Base-by-base conservation (phyloP, 2,329 filamentous ascomycete genomes). In the Aspergillus fijiensis region DNA sequence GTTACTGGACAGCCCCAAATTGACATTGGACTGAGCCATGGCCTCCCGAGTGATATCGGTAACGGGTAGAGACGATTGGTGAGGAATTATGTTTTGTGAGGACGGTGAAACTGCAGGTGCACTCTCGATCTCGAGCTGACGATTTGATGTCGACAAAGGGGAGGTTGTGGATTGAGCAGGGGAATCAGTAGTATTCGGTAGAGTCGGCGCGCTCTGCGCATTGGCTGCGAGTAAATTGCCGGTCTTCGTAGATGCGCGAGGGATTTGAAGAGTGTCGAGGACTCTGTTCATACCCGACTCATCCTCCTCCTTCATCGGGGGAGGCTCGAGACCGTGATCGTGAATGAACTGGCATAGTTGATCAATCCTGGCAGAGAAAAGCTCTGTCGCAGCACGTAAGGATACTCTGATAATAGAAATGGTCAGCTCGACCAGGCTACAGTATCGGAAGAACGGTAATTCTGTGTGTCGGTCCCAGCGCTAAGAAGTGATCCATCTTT, bases 331-430 rank as follows among this genome's bases (percentile, higher is more conserved):
- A 3, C 76, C 76, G 63, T 77, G 69, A 19, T 78, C 74, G 49
- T 72, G 62, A n/a, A 80, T 79, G 31, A 79, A 80, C 25, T 76
- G 72, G 59, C 65, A 70, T 19, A 77, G 65, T 58, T 77, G 74
- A 57, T 77, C 75, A 51, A 77, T 74, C 49, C 75, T 64, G 2
- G 72, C 68, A 2, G 74, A 76, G 56, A 77, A 77, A 0, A 77
- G 61, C 59, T 63, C 61, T 39, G 61, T 63, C n/a, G 61, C 61
- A 25, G 61, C 61, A 21, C 61, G 61, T 49, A 63, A 54, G 12
- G 61, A 63, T 21, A 63, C 61, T 58, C 61, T 63, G 49, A 25
- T 10, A 55, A n/a, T 29, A 14, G 39, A 11, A 53, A 56, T 16
- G 39, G 49, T 58, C 51, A 61, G 59, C 49, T 27, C 45, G 31